phyloP scores from a whole-genome alignment of 23 red algal genomes.

The Agarophyton chilense region DNA sequence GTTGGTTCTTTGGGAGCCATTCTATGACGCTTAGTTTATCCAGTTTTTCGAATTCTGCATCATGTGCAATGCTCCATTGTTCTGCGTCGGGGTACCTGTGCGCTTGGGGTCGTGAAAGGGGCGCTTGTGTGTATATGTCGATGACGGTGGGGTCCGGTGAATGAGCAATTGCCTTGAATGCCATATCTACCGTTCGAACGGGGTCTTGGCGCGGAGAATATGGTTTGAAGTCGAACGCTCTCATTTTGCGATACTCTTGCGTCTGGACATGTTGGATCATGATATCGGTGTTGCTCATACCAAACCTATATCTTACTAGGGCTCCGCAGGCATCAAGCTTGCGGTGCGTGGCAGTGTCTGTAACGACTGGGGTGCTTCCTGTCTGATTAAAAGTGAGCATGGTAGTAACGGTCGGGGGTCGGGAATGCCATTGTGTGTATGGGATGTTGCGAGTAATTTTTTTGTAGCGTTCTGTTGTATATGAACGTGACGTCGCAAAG shows the following conservation, averaged over 20 bases:
- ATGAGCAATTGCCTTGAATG: not conserved
- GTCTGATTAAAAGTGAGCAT: not conserved
- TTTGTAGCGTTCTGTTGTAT: slow-evolving; percentile 2
- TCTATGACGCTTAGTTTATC: slow-evolving; percentile 9
- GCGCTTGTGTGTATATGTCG: not conserved
- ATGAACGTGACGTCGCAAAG: not conserved
- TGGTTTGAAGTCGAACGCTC: not conserved
- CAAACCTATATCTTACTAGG: not conserved
- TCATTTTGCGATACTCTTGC: not conserved
- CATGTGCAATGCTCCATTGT: not conserved
- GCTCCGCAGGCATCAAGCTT: not conserved
- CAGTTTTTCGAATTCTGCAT: slow-evolving; percentile 27
- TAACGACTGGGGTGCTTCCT: not conserved
- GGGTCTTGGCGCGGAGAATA: not conserved
- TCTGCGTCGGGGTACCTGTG: slow-evolving; percentile 22
- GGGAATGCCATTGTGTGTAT: not conserved
- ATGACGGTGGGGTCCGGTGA: not conserved
- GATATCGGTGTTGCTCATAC: not conserved
- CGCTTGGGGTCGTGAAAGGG: not conserved
- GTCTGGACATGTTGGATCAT: not conserved
- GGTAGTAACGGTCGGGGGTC: not conserved
- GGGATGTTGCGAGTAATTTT: not conserved
- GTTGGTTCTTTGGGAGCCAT: not conserved
- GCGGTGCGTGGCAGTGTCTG: not conserved
- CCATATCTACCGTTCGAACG: not conserved